Evolutionary conservation across 805 yeast genomes (phyloP).

Genomic region (Candida krabiensis): DNA sequence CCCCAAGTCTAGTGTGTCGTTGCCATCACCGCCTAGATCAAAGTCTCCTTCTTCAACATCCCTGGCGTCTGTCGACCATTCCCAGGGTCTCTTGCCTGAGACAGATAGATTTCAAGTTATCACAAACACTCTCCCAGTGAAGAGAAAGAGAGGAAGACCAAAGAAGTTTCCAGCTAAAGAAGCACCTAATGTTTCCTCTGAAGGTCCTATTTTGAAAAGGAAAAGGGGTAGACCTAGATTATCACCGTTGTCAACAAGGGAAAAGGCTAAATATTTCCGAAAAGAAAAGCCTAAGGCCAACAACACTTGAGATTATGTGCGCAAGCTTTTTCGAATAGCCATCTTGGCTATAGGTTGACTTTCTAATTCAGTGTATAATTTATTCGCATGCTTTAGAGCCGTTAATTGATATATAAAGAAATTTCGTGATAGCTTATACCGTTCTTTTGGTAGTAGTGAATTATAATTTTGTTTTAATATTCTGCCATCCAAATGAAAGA

Average conservation of each 20-base stretch:
- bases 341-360: not conserved
- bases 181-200: not conserved
- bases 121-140: conserved; percentile 4
- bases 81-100: not conserved
- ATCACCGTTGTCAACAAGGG: conserved; percentile 28
- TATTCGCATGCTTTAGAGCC: too few relatives aligned
- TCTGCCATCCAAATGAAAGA: conserved; percentile 69
- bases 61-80: not conserved
- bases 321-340: not conserved
- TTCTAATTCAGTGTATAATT: not conserved
- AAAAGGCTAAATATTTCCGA: conserved; percentile 25
- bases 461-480: conserved; percentile 33
- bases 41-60: not conserved
- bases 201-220: conserved; percentile 15
- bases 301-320: too few relatives aligned
- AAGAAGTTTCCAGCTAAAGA: conserved; percentile 17
- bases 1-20: too few relatives aligned
- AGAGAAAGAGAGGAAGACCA: conserved; percentile 27
- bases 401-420: too few relatives aligned
- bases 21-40: not conserved
- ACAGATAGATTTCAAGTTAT: not conserved
- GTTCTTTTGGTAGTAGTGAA: too few relatives aligned
- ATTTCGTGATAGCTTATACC: too few relatives aligned
- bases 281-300: conserved; percentile 16
- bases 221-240: conserved; percentile 31